Evolutionary conservation across 2,329 filamentous ascomycete genomes (phyloP).

Genomic region (Diaporthe batatas): DNA sequence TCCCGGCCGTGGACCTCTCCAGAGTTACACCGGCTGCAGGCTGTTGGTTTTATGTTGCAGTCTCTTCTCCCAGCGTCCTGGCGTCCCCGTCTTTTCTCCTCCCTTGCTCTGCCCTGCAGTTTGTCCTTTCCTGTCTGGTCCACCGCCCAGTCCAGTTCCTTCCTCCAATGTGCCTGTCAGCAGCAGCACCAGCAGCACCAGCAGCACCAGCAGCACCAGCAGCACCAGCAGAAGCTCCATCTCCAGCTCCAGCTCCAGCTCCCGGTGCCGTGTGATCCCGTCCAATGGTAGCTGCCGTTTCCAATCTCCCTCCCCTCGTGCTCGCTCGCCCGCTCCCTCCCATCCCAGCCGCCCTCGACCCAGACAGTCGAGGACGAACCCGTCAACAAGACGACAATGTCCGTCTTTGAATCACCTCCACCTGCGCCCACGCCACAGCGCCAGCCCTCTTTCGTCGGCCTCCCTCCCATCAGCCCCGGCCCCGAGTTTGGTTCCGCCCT

Average conservation of each 20-base stretch:
- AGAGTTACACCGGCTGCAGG: constrained; percentile 31
- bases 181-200: background rate
- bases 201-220: background rate
- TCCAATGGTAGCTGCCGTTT: constrained; percentile 17
- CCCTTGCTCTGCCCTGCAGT: background rate
- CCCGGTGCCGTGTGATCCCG: constrained; percentile 21
- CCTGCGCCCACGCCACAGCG: constrained; percentile 52
- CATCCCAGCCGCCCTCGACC: constrained; percentile 9
- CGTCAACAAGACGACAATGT: constrained; percentile 35
- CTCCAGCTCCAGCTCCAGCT: too few species aligned
- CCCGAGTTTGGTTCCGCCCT: constrained; percentile 61
- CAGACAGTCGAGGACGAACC: background rate
- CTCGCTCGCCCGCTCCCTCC: background rate
- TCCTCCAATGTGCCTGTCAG: constrained; percentile 7
- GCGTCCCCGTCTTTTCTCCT: constrained; percentile 1
- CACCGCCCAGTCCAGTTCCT: background rate
- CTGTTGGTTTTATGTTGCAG: constrained; percentile 32
- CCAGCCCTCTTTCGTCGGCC: constrained; percentile 66
- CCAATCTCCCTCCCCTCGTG: constrained; percentile 23
- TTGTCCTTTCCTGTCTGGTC: constrained; percentile 9
- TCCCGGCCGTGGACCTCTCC: too few species aligned
- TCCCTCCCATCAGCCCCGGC: constrained; percentile 66
- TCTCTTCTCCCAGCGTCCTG: background rate
- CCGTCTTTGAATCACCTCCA: constrained; percentile 21
- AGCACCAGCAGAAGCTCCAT: too few species aligned